These are phyloP conservation scores for Spathaspora passalidarum DNA, from an alignment of 805 yeast genomes.

Conservation along the genomic window DNA sequence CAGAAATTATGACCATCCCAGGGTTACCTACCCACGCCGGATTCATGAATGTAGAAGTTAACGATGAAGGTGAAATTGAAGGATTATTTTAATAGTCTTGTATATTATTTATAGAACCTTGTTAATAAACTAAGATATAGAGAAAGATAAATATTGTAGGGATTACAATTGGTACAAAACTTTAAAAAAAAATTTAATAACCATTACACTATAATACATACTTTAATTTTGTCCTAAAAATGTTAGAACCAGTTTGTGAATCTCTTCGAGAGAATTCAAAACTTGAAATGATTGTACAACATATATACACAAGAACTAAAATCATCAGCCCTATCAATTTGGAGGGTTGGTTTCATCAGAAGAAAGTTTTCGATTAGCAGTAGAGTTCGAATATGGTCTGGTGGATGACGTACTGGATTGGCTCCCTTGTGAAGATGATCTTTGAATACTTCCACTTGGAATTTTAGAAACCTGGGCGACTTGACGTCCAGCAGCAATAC, in stretches of 20 bases:
- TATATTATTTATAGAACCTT: not conserved
- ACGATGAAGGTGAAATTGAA: constrained; percentile 85
- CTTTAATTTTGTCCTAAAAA: constrained; percentile 1
- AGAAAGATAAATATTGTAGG: not conserved
- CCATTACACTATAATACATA: constrained; percentile 2
- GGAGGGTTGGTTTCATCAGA: not conserved
- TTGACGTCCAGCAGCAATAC: not conserved
- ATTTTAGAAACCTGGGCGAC: constrained; percentile 29
- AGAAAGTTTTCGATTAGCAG: constrained; percentile 32
- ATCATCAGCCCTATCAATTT: not conserved
- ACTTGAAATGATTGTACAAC: not conserved
- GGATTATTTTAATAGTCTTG: constrained; percentile 64
- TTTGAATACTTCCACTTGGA: constrained; percentile 16
- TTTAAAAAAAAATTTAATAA: not conserved
- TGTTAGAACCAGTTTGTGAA: not conserved
- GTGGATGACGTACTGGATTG: constrained; percentile 1
- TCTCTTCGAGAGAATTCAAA: not conserved
- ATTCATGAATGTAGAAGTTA: constrained; percentile 94
- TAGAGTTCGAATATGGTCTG: not conserved
- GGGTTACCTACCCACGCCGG: constrained; percentile 96
- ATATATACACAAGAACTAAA: not conserved
- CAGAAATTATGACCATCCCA: constrained; percentile 95
- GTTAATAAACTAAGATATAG: not conserved
- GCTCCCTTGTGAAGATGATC: not conserved
- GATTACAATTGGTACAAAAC: not conserved